Percentiles rank a stretch among this genome's conserved stretches.
These are phyloP conservation scores for Eucalyptus curtisii DNA, from an alignment of 345 rosid genomes.

Conservation along the genomic window DNA sequence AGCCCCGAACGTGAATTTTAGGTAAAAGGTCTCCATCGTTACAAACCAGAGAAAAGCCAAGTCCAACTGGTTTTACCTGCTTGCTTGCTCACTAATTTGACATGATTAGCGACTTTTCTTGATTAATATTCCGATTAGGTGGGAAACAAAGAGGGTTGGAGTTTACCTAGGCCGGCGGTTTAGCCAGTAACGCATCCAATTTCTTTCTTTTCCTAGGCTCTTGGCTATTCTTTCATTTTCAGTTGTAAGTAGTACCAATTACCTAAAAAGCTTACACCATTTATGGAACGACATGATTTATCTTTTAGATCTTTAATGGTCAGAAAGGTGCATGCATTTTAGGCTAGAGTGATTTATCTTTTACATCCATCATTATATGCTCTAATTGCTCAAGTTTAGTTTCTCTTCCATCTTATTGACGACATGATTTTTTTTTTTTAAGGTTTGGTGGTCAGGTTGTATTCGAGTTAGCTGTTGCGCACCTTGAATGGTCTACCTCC, in stretches of 20 bases:
- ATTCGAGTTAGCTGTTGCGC: rapidly evolving
- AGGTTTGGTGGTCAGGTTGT: background rate
- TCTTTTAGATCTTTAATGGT: background rate
- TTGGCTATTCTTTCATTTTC: background rate
- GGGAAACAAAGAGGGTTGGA: background rate
- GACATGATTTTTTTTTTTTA: background rate
- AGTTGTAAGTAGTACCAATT: background rate
- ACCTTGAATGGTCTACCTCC: background rate
- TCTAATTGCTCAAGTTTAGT: background rate
- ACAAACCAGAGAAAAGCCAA: background rate
- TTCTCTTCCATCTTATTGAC: background rate
- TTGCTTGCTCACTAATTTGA: background rate
- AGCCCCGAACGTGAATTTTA: background rate
- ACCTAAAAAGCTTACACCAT: background rate
- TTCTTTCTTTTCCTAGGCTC: background rate
- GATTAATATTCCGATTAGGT: background rate
- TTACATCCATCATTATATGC: background rate
- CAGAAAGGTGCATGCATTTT: background rate
- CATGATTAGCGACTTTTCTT: background rate
- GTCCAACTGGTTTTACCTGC: background rate
- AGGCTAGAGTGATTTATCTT: background rate
- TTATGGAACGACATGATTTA: background rate
- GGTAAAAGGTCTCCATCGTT: background rate
- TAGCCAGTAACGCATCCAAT: background rate
- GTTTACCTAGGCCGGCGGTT: background rate